phyloP scores from a whole-genome alignment of 1,284 basidiomycete species.

The Porodaedalea pini region DNA sequence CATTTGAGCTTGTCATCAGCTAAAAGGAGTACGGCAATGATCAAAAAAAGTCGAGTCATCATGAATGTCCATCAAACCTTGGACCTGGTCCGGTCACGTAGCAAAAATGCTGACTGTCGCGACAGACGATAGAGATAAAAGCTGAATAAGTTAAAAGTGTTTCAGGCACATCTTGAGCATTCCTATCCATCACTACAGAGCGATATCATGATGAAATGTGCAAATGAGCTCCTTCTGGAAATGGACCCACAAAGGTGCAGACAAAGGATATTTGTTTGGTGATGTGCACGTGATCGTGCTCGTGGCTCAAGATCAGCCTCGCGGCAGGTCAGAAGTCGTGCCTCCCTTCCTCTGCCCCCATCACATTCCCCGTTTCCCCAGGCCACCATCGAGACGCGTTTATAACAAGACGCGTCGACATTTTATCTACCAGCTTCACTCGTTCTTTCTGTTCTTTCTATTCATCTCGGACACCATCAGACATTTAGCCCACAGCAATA shows the following conservation, averaged over 20 bases:
- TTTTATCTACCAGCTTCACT: background rate
- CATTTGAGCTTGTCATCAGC: too few relatives aligned
- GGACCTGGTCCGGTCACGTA: too few relatives aligned
- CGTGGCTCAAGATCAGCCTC: slow-evolving; percentile 3
- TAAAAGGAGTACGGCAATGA: too few relatives aligned
- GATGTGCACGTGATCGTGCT: slow-evolving; percentile 3
- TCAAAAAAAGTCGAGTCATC: too few relatives aligned
- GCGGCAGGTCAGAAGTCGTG: slow-evolving; percentile 2
- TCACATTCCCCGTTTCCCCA: slow-evolving; percentile 8
- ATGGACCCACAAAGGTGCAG: background rate
- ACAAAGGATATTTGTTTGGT: background rate
- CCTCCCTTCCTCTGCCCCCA: slow-evolving; percentile 6
- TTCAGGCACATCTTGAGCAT: too few relatives aligned
- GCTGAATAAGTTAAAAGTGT: too few relatives aligned
- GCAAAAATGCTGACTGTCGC: too few relatives aligned
- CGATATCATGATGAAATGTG: background rate
- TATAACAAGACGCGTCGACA: background rate
- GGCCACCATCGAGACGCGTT: background rate
- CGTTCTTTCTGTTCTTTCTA: slow-evolving; percentile 11
- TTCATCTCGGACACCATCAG: background rate
- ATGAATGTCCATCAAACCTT: too few relatives aligned
- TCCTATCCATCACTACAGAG: too few relatives aligned
- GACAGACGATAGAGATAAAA: too few relatives aligned
- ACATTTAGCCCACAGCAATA: slow-evolving; percentile 26
- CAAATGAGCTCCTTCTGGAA: background rate